These are phyloP conservation scores for Oryza rufipogon DNA, from an alignment of 176 grass and related monocot genomes.

Conservation along the genomic window DNA sequence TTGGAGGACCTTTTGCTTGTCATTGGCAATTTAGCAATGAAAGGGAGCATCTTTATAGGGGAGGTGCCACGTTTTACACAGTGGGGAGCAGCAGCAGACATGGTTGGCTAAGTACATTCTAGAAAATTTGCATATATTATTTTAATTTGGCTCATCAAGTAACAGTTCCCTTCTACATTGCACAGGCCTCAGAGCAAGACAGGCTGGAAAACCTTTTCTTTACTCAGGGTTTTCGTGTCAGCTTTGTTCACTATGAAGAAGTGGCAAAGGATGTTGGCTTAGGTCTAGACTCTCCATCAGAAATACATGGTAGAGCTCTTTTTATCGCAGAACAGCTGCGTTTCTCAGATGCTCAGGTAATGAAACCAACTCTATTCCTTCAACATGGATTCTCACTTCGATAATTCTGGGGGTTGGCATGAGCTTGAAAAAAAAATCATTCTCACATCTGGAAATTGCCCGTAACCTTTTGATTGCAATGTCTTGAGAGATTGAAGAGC, in stretches of 20 bases:
- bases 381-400: neutral
- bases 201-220: conserved; percentile 72
- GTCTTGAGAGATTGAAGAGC: conserved; percentile 3
- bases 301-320: conserved; percentile 41
- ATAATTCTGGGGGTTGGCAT: conserved; percentile 11
- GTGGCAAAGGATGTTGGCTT: conserved; percentile 53
- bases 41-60: conserved; percentile 81
- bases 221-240: conserved; percentile 58
- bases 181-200: conserved; percentile 50
- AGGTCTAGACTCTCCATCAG: conserved; percentile 32
- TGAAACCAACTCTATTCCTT: conserved; percentile 4
- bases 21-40: conserved; percentile 76
- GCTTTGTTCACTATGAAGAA: conserved; percentile 53
- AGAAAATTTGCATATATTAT: conserved; percentile 16
- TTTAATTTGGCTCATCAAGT: conserved; percentile 32
- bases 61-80: conserved; percentile 56
- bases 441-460: neutral
- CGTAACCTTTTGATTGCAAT: neutral
- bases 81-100: conserved; percentile 41
- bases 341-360: conserved; percentile 89
- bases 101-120: conserved; percentile 42
- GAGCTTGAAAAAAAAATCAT: neutral
- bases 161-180: conserved; percentile 27
- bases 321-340: conserved; percentile 83
- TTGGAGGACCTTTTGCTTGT: conserved; percentile 68